phyloP scores from a whole-genome alignment of 2,329 filamentous ascomycete species.

The Talaromyces sp. region DNA sequence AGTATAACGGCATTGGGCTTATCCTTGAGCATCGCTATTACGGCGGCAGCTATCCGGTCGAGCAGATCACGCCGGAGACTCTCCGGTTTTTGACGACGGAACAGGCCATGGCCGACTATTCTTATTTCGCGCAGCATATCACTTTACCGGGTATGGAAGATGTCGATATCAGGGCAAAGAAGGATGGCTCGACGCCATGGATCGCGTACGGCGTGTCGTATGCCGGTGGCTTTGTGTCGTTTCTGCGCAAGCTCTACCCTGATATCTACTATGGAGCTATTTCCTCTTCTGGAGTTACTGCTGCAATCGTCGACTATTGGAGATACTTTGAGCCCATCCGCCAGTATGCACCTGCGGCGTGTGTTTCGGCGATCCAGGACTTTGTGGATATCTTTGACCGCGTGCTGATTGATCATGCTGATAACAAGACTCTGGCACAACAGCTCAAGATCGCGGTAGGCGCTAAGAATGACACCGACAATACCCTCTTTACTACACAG shows the following conservation, averaged over 20 bases:
- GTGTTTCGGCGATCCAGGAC: slow-evolving; percentile 60
- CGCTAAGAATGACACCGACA: slow-evolving; percentile 31
- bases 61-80: slow-evolving; percentile 62
- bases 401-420: slow-evolving; percentile 41
- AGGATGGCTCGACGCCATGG: slow-evolving; percentile 53
- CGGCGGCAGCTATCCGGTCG: slow-evolving; percentile 65
- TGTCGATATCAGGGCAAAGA: slow-evolving; percentile 59
- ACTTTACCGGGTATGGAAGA: slow-evolving; percentile 66
- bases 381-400: slow-evolving; percentile 55
- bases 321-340: slow-evolving; percentile 57
- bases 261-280: slow-evolving; percentile 74
- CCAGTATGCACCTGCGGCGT: slow-evolving; percentile 54
- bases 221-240: slow-evolving; percentile 71
- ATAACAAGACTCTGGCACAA: slow-evolving; percentile 29
- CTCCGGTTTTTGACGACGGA: slow-evolving; percentile 78
- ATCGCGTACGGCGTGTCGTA: slow-evolving; percentile 81
- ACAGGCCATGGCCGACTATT: slow-evolving; percentile 74
- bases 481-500: slow-evolving; percentile 49
- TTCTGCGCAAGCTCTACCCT: slow-evolving; percentile 70
- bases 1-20: slow-evolving; percentile 69
- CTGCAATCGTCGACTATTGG: slow-evolving; percentile 73
- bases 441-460: slow-evolving; percentile 39
- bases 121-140: slow-evolving; percentile 72
- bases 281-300: slow-evolving; percentile 72
- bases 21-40: slow-evolving; percentile 87